A percentile compares a stretch with the other conserved stretches of the same genome.
Evolutionary conservation across 2,329 filamentous ascomycete species (phyloP).

Genomic region (Botrytis cinerea): DNA sequence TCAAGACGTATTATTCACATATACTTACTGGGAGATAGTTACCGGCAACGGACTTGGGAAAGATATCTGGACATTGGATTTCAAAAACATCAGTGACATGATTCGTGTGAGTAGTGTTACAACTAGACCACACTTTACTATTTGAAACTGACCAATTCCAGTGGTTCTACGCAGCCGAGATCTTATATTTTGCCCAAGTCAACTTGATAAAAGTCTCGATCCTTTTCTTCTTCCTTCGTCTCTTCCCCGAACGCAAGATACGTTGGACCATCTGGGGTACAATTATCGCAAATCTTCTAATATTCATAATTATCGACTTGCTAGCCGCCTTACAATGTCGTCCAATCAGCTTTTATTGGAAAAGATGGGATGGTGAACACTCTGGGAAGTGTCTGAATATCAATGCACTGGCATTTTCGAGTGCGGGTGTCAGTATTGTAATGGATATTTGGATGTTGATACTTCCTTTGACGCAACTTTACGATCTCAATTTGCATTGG

Average conservation of each 20-base stretch:
- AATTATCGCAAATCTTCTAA: constrained; percentile 23
- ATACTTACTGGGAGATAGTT: constrained; percentile 24
- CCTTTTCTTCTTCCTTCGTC: constrained; percentile 30
- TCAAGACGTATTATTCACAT: neutral
- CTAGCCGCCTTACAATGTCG: constrained; percentile 46
- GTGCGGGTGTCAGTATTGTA: constrained; percentile 53
- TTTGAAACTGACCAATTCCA: constrained; percentile 14
- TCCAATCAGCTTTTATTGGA: constrained; percentile 57
- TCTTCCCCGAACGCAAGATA: constrained; percentile 28
- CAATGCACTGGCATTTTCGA: constrained; percentile 52
- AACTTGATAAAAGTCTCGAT: constrained; percentile 28
- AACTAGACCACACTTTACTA: neutral
- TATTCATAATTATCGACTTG: constrained; percentile 26
- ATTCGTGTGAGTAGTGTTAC: constrained; percentile 26
- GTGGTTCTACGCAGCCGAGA: constrained; percentile 30
- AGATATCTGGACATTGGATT: constrained; percentile 30
- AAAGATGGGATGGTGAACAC: constrained; percentile 51
- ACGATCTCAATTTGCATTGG: constrained; percentile 47
- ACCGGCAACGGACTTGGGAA: constrained; percentile 26
- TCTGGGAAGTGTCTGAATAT: constrained; percentile 52
- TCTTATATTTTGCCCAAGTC: constrained; percentile 30
- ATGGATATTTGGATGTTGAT: constrained; percentile 55
- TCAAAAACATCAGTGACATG: constrained; percentile 27
- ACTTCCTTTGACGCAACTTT: constrained; percentile 51
- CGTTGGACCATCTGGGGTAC: constrained; percentile 18